Conservation (phyloP, 164 flowering plant genomes). For the Santalum album region DNA sequence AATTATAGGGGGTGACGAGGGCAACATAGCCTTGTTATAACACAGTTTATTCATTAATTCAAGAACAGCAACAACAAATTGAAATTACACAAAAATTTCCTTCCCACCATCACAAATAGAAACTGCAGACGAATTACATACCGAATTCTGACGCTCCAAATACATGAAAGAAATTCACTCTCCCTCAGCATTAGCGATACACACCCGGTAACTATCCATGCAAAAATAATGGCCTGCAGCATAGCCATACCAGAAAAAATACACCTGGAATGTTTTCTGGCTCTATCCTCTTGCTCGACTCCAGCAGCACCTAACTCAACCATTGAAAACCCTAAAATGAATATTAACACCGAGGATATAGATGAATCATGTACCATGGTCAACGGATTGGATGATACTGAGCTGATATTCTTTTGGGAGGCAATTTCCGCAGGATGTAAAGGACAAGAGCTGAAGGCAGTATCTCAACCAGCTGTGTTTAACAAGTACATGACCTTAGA, state of each 20-base stretch:
- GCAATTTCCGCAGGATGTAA: conserved; percentile 83
- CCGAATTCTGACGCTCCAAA: background rate
- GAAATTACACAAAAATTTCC: too few relatives aligned
- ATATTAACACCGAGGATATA: background rate
- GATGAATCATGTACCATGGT: background rate
- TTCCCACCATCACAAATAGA: too few relatives aligned
- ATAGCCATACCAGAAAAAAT: conserved; percentile 12
- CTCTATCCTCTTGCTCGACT: conserved; percentile 10
- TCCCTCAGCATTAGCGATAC: background rate
- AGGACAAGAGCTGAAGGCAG: conserved; percentile 92
- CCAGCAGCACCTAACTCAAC: conserved; percentile 11
- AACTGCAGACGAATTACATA: too few relatives aligned
- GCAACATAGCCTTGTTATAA: too few relatives aligned
- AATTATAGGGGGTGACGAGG: too few relatives aligned
- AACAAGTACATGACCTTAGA: conserved; percentile 2
- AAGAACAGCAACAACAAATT: too few relatives aligned
- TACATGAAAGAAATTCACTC: conserved; percentile 1
- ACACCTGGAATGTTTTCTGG: conserved; percentile 7
- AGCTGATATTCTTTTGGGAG: conserved; percentile 79
- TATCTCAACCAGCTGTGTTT: conserved; percentile 68
- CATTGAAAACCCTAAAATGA: conserved; percentile 6
- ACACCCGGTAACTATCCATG: conserved; percentile 5
- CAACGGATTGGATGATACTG: conserved; percentile 85
- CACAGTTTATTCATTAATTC: too few relatives aligned
- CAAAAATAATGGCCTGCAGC: conserved; percentile 13